Evolutionary conservation across 2,329 filamentous ascomycete genomes (phyloP).

Genomic region (Botryotinia convoluta): DNA sequence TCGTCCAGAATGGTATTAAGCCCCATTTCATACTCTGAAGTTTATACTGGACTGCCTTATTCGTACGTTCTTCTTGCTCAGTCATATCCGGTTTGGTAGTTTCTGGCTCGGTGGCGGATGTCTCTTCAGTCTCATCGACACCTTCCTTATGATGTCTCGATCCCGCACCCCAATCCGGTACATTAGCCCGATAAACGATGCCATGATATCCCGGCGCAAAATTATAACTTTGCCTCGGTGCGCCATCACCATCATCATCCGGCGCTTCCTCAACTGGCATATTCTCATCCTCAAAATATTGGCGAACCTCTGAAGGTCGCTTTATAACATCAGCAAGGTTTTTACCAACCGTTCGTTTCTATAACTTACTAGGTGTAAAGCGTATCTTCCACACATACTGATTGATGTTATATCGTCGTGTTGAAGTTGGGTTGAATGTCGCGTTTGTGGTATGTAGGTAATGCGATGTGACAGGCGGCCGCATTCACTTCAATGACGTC

Average conservation of each 20-base stretch:
- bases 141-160: slow-evolving; percentile 34
- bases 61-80: slow-evolving; percentile 23
- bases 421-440: slow-evolving; percentile 4
- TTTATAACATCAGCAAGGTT: slow-evolving; percentile 40
- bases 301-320: slow-evolving; percentile 74
- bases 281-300: slow-evolving; percentile 68
- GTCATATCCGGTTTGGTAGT: not conserved
- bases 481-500: slow-evolving; percentile 1
- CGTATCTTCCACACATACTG: slow-evolving; percentile 39
- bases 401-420: slow-evolving; percentile 1
- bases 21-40: slow-evolving; percentile 97
- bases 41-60: slow-evolving; percentile 60
- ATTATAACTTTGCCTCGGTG: slow-evolving; percentile 77
- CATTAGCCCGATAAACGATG: slow-evolving; percentile 78
- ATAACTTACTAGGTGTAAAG: slow-evolving; percentile 33
- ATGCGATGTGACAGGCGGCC: not conserved
- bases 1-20: slow-evolving; percentile 90
- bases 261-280: slow-evolving; percentile 73
- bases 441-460: not conserved
- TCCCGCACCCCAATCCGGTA: slow-evolving; percentile 58
- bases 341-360: not conserved
- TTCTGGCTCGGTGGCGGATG: slow-evolving; percentile 27
- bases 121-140: slow-evolving; percentile 30
- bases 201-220: slow-evolving; percentile 87
- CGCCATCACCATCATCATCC: slow-evolving; percentile 58